Evolutionary conservation across 73 alveolate species (phyloP).

Genomic region (Paramecium biaurelia): DNA sequence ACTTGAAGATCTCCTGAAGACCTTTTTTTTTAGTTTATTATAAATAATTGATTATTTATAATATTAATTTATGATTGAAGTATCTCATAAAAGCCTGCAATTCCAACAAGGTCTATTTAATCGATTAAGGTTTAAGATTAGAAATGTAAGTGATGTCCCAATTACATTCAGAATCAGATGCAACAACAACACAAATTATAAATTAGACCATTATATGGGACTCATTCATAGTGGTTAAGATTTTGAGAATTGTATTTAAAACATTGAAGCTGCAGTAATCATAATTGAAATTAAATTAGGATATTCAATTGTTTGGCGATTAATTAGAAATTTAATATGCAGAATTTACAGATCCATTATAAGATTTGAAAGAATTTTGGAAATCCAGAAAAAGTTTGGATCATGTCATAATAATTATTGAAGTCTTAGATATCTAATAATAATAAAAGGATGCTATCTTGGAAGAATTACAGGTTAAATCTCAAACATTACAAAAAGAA

Average conservation of each 20-base stretch:
- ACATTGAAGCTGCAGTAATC: neutral
- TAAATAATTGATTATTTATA: neutral
- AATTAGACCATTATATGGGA: neutral
- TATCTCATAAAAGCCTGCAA: neutral
- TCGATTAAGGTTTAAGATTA: neutral
- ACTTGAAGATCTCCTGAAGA: too few relatives aligned
- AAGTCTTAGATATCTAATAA: neutral
- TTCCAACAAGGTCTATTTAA: neutral
- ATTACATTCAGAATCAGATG: neutral
- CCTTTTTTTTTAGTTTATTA: too few relatives aligned
- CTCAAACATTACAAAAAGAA: neutral
- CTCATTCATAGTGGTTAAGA: neutral
- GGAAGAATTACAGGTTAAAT: neutral
- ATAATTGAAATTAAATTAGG: neutral
- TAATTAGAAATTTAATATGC: conserved; percentile 1
- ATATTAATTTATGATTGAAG: neutral
- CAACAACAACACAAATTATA: neutral
- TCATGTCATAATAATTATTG: neutral
- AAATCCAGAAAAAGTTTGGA: neutral
- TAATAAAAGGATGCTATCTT: neutral
- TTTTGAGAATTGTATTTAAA: neutral
- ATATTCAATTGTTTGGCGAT: neutral
- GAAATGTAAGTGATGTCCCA: neutral
- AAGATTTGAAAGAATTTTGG: neutral
- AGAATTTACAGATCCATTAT: neutral